Evolutionary conservation across 1,139 yeast species (phyloP).

Genomic region (Pichia inconspicua): DNA sequence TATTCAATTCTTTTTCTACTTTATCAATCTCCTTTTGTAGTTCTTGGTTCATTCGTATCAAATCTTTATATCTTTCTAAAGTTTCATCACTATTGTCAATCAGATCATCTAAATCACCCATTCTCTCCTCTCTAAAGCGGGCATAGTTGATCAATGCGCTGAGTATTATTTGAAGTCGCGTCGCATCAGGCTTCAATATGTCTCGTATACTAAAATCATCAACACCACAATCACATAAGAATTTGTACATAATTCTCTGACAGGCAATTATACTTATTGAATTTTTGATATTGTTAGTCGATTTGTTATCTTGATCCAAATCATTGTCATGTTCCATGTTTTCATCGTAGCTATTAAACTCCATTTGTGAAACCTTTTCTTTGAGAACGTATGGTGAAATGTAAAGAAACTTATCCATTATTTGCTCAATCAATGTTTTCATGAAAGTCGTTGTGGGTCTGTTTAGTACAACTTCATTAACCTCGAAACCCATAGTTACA

Average conservation of each 20-base stretch:
- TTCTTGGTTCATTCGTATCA: conserved; percentile 34
- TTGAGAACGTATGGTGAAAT: conserved; percentile 43
- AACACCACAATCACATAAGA: conserved; percentile 67
- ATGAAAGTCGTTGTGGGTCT: conserved; percentile 64
- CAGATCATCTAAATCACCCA: conserved; percentile 58
- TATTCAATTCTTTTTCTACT: conserved; percentile 29
- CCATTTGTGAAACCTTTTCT: conserved; percentile 27
- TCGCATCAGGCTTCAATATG: conserved; percentile 60
- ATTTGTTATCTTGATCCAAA: not conserved
- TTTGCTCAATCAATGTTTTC: conserved; percentile 57
- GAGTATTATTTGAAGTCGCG: conserved; percentile 53
- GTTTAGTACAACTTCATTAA: conserved; percentile 53
- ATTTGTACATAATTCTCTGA: conserved; percentile 52
- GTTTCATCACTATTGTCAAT: conserved; percentile 48
- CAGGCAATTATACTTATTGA: conserved; percentile 44
- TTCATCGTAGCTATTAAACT: conserved; percentile 17
- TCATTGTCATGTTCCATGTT: not conserved
- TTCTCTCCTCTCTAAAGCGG: conserved; percentile 70
- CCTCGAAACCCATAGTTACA: conserved; percentile 34
- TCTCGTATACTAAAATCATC: conserved; percentile 71
- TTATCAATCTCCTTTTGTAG: conserved; percentile 38
- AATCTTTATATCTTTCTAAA: conserved; percentile 35
- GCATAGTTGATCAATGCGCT: conserved; percentile 87
- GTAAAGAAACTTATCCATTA: conserved; percentile 63
- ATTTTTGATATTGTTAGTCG: conserved; percentile 22